A percentile compares a stretch with the other conserved stretches of the same genome.
Conservation (phyloP, 148 eudicot genomes). For the Rhododendron mucronatum region DNA sequence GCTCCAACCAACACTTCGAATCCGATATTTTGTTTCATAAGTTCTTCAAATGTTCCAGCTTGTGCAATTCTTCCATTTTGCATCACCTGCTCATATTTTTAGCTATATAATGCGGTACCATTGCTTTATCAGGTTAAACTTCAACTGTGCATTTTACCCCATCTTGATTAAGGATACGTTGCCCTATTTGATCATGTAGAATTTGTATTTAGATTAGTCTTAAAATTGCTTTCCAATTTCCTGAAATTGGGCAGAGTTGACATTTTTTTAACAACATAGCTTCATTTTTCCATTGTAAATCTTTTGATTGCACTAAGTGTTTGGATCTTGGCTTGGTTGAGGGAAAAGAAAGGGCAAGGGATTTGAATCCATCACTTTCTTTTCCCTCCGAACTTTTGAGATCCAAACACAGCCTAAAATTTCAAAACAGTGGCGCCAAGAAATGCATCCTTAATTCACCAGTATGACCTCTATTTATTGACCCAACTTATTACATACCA, state of each 20-base stretch:
- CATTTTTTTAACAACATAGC: neutral
- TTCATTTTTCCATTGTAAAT: neutral
- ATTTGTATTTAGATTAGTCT: neutral
- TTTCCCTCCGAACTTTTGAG: neutral
- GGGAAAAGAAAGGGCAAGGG: neutral
- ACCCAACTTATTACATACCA: constrained; percentile 42
- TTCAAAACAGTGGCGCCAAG: neutral
- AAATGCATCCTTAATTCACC: neutral
- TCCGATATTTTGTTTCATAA: constrained; percentile 75
- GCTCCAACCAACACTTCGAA: constrained; percentile 91
- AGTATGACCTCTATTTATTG: neutral
- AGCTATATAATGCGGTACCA: neutral
- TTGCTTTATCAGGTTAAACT: neutral
- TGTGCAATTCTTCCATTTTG: constrained; percentile 82
- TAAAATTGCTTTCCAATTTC: neutral
- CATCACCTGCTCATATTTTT: constrained; percentile 63
- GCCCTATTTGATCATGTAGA: neutral
- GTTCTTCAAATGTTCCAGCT: constrained; percentile 82
- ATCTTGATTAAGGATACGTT: neutral
- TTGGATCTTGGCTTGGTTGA: neutral
- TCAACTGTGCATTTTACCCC: neutral
- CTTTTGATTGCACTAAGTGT: neutral
- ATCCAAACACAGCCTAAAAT: neutral
- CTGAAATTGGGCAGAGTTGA: neutral
- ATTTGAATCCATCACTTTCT: neutral